Evolutionary conservation across 2,329 filamentous ascomycete genomes (phyloP), one percentile per base, ranked within the genome.

Genomic region (Hymenoscyphus occultus): DNA sequence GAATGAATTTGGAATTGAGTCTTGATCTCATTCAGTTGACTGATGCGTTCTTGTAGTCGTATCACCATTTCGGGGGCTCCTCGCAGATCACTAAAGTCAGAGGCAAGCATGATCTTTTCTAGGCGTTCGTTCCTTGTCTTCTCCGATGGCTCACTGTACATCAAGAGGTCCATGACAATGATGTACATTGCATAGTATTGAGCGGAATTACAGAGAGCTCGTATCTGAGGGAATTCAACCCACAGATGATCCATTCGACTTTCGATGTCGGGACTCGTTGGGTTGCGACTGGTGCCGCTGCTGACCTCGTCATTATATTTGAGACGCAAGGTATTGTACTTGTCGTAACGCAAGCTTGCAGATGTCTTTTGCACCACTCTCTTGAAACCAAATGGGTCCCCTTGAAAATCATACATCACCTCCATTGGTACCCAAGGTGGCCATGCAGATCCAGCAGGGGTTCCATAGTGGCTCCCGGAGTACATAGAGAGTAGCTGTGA

Each of bases 181-280:
- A 99, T 92, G 75, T 99, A 99, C 82, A 99, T 89, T 4, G 95
- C 91, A 76, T 96, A 99, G 79, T 99, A 99, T 78, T 99, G 94
- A 48, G 90, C 87, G 5, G 96, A 99, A 78, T 99, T 96, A 80
- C 96, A 99, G 57, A 97, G 87, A n/a, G 93, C 94, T 64, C 93
- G 86, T 56, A 96, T 89, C 69, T 96, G 91, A 13, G 95, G 95
- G 73, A 99, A 99, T 73, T 98, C 93, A 40, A 99, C 91, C 87
- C 92, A 97, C 14, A 99, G 86, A 75, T 96, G 94, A 77, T 99
- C 95, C 80, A 97, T 94, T n/a, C 93, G 86, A 70, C 83, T 89
- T 75, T 96, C 92, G 59, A 83, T 78, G 60, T 89, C 85, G 57
- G 82, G 78, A 22, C 83, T 79, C 28, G 82, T 76, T 10, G 79